Percentiles rank a stretch among this genome's conserved stretches.
Evolutionary conservation across 2,329 filamentous ascomycete species (phyloP).

Genomic region (Ilyonectria sp.): DNA sequence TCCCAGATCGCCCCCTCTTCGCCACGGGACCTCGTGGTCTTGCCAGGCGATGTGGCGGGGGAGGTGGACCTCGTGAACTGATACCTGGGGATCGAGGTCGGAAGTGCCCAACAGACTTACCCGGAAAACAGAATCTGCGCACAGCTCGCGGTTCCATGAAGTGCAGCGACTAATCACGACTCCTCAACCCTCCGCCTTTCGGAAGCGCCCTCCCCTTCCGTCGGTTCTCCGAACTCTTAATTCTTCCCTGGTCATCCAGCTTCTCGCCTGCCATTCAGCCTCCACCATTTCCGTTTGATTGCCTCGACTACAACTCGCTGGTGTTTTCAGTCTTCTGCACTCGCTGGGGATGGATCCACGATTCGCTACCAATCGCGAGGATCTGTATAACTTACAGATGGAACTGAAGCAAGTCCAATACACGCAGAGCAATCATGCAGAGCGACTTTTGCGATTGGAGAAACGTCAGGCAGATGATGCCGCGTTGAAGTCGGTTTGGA

Average conservation of each 20-base stretch:
- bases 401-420: constrained; percentile 78
- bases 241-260: not conserved
- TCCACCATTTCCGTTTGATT: constrained; percentile 4
- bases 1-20: constrained; percentile 38
- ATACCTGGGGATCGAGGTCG: constrained; percentile 53
- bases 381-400: constrained; percentile 79
- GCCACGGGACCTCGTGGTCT: constrained; percentile 42
- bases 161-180: constrained; percentile 25
- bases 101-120: constrained; percentile 38
- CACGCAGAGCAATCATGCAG: constrained; percentile 73
- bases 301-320: constrained; percentile 4
- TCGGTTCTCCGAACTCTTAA: constrained; percentile 11
- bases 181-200: constrained; percentile 30
- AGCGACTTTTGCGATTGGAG: constrained; percentile 74
- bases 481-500: constrained; percentile 89
- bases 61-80: constrained; percentile 58
- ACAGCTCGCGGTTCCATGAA: constrained; percentile 18
- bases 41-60: constrained; percentile 63
- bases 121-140: constrained; percentile 9
- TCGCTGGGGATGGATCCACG: constrained; percentile 74
- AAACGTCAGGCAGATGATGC: constrained; percentile 78
- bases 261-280: constrained; percentile 7
- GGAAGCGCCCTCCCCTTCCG: constrained; percentile 24
- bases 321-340: constrained; percentile 15
- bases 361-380: constrained; percentile 72